Percentiles rank a stretch among this genome's conserved stretches.
Conservation (phyloP, 2,329 filamentous ascomycete species). For the Neophaeococcomyces mojaviensis region DNA sequence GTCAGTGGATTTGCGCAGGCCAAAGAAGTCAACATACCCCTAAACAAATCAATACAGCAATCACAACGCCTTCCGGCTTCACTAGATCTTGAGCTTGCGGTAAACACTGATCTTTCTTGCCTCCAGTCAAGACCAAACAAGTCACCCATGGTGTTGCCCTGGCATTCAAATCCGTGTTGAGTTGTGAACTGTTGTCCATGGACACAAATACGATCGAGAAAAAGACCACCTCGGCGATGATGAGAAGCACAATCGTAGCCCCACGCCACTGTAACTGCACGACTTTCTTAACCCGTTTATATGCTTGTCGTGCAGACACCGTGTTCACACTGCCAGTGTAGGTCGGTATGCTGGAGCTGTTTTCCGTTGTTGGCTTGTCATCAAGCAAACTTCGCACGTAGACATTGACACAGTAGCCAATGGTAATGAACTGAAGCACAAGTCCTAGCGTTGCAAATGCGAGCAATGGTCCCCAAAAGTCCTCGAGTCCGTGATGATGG, state of each 20-base stretch:
- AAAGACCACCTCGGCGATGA: slow-evolving; percentile 85
- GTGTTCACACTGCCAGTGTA: slow-evolving; percentile 69
- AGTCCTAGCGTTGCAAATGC: slow-evolving; percentile 68
- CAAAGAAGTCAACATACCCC: slow-evolving; percentile 50
- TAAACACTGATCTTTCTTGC: slow-evolving; percentile 61
- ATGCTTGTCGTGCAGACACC: slow-evolving; percentile 80
- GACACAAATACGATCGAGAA: slow-evolving; percentile 88
- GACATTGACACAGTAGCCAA: slow-evolving; percentile 87
- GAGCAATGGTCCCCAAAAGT: slow-evolving; percentile 85
- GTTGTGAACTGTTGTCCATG: slow-evolving; percentile 64
- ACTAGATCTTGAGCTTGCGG: slow-evolving; percentile 53
- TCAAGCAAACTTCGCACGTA: slow-evolving; percentile 80
- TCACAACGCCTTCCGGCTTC: slow-evolving; percentile 67
- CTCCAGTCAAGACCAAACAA: slow-evolving; percentile 56
- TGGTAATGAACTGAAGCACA: slow-evolving; percentile 76
- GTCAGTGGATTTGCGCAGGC: slow-evolving; percentile 22
- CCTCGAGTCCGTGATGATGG: slow-evolving; percentile 70
- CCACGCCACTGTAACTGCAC: slow-evolving; percentile 91
- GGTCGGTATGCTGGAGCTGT: slow-evolving; percentile 51
- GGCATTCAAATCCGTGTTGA: slow-evolving; percentile 47
- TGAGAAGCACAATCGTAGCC: slow-evolving; percentile 80
- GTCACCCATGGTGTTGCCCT: slow-evolving; percentile 59
- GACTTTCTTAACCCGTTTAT: slow-evolving; percentile 76
- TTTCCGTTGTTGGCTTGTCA: slow-evolving; percentile 60
- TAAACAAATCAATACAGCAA: slow-evolving; percentile 74